phyloP scores from a whole-genome alignment of 2,329 filamentous ascomycete genomes.

The Alternaria sp. region DNA sequence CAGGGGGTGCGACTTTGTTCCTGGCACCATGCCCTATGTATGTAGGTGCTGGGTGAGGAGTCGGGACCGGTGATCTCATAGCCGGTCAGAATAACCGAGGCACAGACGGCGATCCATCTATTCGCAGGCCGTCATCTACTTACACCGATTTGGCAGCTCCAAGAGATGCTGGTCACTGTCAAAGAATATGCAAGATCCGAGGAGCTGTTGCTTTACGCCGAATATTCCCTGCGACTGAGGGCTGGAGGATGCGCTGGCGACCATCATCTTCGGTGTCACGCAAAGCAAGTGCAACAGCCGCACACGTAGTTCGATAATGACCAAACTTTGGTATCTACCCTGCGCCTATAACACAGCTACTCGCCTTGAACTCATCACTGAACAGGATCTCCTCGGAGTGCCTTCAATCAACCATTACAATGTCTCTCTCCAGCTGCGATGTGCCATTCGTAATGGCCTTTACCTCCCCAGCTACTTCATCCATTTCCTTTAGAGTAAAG shows the following conservation, averaged over 20 bases:
- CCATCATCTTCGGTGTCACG: background rate
- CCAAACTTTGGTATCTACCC: background rate
- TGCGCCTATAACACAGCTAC: background rate
- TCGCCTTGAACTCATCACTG: background rate
- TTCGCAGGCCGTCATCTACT: background rate
- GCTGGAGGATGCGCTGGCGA: background rate
- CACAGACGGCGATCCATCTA: background rate
- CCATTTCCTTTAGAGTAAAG: conserved; percentile 94
- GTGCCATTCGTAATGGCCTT: conserved; percentile 36
- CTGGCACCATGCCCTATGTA: background rate
- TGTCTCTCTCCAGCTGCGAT: conserved; percentile 29
- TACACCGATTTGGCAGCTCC: background rate
- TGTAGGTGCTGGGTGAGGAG: background rate
- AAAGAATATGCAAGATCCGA: background rate
- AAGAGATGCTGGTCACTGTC: background rate
- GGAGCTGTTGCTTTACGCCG: background rate
- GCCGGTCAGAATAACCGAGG: conserved; percentile 3
- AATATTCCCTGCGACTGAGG: background rate
- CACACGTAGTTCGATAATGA: background rate
- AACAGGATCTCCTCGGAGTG: too few relatives aligned
- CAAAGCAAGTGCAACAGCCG: background rate
- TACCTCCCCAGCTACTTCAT: conserved; percentile 60
- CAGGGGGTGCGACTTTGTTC: background rate
- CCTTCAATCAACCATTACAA: conserved; percentile 40
- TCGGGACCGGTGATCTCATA: background rate